Evolutionary conservation across 140 eudicot species (phyloP).

Genomic region (Senecio squalidus): DNA sequence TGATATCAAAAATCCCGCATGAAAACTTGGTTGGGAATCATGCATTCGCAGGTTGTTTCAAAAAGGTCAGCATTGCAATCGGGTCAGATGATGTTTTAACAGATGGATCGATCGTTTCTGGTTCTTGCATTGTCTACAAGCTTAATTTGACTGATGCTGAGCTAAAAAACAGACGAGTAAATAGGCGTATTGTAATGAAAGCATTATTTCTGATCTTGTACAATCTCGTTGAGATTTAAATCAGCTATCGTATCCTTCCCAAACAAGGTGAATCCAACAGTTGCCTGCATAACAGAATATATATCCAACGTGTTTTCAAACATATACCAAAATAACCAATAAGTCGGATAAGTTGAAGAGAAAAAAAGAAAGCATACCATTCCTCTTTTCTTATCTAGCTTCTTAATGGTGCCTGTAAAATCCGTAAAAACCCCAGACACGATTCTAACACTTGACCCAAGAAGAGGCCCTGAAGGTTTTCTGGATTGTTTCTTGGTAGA

Average conservation of each 20-base stretch:
- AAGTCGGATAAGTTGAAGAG: background rate
- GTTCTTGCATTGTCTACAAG: constrained; percentile 8
- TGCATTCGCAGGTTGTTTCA: constrained; percentile 5
- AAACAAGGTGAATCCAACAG: constrained; percentile 64
- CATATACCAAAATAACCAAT: background rate
- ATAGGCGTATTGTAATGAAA: too few species aligned
- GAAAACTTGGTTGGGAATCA: background rate
- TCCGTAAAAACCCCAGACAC: constrained; percentile 76
- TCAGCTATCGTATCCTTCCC: constrained; percentile 88
- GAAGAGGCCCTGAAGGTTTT: constrained; percentile 37
- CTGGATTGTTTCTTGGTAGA: constrained; percentile 24
- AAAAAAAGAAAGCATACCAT: constrained; percentile 35
- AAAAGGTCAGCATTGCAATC: background rate
- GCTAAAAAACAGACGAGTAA: too few species aligned
- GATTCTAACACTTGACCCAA: constrained; percentile 58
- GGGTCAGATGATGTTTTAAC: background rate
- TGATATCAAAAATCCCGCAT: background rate
- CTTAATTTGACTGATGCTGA: constrained; percentile 6
- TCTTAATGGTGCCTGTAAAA: constrained; percentile 76
- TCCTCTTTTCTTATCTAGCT: constrained; percentile 59
- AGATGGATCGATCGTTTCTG: constrained; percentile 6
- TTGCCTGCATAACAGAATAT: constrained; percentile 74
- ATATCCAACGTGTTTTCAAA: too few species aligned
- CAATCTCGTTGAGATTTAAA: constrained; percentile 47
- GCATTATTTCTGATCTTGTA: constrained; percentile 37